phyloP scores from a whole-genome alignment of 345 rosid genomes.

The Eucalyptus leucophloia region DNA sequence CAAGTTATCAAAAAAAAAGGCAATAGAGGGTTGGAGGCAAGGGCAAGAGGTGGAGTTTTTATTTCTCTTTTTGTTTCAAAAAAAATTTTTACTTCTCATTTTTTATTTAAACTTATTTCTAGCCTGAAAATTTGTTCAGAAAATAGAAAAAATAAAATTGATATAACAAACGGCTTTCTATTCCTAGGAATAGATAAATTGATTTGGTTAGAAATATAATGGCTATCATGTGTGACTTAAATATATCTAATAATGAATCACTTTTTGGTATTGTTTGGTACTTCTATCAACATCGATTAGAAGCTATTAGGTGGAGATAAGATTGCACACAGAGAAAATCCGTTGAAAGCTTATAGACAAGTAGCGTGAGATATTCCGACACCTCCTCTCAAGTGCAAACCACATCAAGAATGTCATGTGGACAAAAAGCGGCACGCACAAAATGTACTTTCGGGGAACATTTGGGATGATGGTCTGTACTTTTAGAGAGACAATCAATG shows the following conservation, averaged over 20 bases:
- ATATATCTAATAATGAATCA: not conserved
- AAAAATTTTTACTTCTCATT: not conserved
- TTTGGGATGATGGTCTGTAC: not conserved
- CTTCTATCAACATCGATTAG: not conserved
- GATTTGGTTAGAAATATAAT: not conserved
- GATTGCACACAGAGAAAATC: not conserved
- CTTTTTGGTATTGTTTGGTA: not conserved
- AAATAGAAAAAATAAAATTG: not conserved
- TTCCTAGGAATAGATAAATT: not conserved
- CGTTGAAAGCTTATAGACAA: not conserved
- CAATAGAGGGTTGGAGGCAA: rapidly evolving
- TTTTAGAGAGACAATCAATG: not conserved
- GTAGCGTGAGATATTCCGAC: not conserved
- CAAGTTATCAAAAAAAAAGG: not conserved
- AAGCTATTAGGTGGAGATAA: not conserved
- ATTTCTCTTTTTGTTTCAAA: too few relatives aligned
- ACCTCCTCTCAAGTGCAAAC: not conserved
- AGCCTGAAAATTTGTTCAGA: rapidly evolving
- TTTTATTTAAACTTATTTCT: not conserved
- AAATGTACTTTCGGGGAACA: not conserved
- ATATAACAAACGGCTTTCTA: rapidly evolving
- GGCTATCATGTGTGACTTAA: not conserved
- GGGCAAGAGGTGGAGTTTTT: not conserved
- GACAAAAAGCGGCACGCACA: not conserved
- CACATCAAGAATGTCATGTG: rapidly evolving